Evolutionary conservation across 805 yeast genomes (phyloP).

Genomic region (Starmerella gropengiesseri): DNA sequence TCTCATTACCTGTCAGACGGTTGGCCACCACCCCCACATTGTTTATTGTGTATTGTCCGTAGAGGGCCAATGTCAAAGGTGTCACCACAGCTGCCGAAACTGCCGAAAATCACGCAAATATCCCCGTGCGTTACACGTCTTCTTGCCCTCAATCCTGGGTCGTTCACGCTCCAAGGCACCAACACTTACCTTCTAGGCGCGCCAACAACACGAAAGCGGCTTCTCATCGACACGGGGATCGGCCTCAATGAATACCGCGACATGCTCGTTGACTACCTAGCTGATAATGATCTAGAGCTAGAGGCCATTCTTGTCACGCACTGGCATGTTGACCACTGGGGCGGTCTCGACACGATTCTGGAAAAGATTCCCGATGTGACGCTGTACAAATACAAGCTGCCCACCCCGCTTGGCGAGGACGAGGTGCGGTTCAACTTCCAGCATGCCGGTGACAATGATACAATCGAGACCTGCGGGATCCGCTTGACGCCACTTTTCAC

Average conservation of each 20-base stretch:
- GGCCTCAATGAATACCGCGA: conserved; percentile 27
- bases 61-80: no score
- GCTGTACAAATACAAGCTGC: conserved; percentile 15
- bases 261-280: conserved; percentile 24
- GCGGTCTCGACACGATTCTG: conserved; percentile 25
- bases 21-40: no score
- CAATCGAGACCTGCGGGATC: conserved; percentile 26
- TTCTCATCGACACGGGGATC: conserved; percentile 32
- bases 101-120: conserved; percentile 19
- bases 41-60: no score
- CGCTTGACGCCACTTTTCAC: conserved; percentile 26
- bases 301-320: conserved; percentile 28
- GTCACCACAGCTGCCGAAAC: conserved; percentile 13
- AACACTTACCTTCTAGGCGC: conserved; percentile 32
- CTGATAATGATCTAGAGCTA: conserved; percentile 10
- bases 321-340: conserved; percentile 32
- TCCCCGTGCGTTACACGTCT: conserved; percentile 30
- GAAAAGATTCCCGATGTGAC: conserved; percentile 13
- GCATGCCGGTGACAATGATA: conserved; percentile 24
- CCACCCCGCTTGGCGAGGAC: conserved; percentile 4
- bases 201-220: conserved; percentile 24
- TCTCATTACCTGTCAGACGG: no score
- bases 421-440: neutral
- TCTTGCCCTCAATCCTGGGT: conserved; percentile 32
- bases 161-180: conserved; percentile 33